A percentile compares a stretch with the other conserved stretches of the same genome.
These are phyloP conservation scores for Lycium barbarum DNA, from an alignment of 257 asterid genomes.

Conservation along the genomic window DNA sequence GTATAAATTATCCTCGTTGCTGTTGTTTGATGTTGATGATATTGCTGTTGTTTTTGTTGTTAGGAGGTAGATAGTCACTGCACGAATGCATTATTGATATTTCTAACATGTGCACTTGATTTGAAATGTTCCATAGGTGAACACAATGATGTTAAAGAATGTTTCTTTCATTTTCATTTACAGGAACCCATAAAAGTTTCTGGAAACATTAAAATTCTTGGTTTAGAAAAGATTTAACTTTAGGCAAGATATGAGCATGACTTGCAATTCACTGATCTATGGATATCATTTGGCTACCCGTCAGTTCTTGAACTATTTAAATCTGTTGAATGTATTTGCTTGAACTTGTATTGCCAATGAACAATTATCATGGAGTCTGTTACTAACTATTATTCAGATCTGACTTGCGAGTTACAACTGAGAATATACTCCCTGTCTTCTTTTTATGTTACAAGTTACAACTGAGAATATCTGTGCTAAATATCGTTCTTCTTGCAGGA, in stretches of 20 bases:
- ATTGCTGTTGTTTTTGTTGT: neutral
- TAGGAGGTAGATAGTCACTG: neutral
- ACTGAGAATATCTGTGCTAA: neutral
- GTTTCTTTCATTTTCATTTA: neutral
- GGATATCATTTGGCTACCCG: neutral
- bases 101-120: neutral
- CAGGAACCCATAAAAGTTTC: neutral
- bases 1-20: neutral
- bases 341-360: neutral
- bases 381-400: neutral
- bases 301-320: constrained; percentile 4
- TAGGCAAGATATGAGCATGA: neutral
- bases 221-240: neutral
- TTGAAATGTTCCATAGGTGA: constrained; percentile 23
- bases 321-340: constrained; percentile 4
- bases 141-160: neutral
- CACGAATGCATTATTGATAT: neutral
- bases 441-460: neutral
- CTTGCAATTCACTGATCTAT: constrained; percentile 16
- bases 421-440: neutral
- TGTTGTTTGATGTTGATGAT: neutral
- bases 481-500: constrained; percentile 53
- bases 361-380: neutral
- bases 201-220: neutral
- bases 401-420: constrained; percentile 1